Base-by-base conservation (phyloP, 192 early-diverging fungal species). In the Backusella mclennaniae region DNA sequence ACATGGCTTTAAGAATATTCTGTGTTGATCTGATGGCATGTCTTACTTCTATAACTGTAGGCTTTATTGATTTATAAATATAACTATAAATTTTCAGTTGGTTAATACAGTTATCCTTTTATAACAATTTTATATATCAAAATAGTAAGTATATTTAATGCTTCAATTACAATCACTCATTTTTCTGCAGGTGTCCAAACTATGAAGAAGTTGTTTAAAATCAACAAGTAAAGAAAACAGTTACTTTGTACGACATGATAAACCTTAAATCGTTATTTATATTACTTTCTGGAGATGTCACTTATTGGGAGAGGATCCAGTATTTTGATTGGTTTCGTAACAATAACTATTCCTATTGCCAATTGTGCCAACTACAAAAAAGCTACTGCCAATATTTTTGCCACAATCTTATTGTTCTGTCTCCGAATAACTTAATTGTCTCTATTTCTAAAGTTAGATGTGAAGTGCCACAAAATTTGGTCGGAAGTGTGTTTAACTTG, bases 401-500 rank as follows among this genome's bases (percentile, higher is more conserved):
- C 56, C 26, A 63, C 21, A 63, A 63, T 12, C 21, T 29, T 14
- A 29, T 63, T 63, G 23, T 63, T 63, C 26, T 29, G 19, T 29
- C 56, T 63, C 56, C 56, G 56, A 63, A 63, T 11, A 29, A 63
- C n/a, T 63, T 63, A 63, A 63, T 63, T 63, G 56, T 63, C 23
- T n/a, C 29, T 29, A 63, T 29, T 63, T 29, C 56, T 63, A 63
- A 63, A 63, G 56, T 29, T 63, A 63, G 56, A 23, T 26, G 8
- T 23, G 9, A 12, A 63, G 84, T 11, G 82, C 83, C 19, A 97
- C 96, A 17, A 97, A 0, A 84, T 97, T 33, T 88, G 88, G 84
- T 94, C 93, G 26, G 95, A 94, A 3, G 73, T 90, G 33, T 89
- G 92, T 23, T 95, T 93, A 73, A 69, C 93, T 35, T 73, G 94